Evolutionary conservation across 1,284 basidiomycete genomes (phyloP).

Genomic region (Boletus mariae): DNA sequence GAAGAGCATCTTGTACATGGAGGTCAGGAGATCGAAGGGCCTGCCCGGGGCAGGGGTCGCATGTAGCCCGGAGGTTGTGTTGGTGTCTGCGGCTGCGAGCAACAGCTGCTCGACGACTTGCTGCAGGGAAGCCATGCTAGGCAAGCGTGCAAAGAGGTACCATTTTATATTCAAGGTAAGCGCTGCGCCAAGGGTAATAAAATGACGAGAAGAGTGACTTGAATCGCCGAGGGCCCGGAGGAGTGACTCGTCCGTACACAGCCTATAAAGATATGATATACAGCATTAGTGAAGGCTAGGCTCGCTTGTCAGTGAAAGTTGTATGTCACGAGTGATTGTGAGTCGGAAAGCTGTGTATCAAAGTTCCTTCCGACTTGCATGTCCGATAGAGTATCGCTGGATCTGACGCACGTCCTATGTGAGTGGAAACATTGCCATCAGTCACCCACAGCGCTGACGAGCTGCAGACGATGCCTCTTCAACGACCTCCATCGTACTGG

Average conservation of each 20-base stretch:
- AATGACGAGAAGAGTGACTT: background rate
- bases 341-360: background rate
- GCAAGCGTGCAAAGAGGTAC: background rate
- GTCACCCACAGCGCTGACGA: conserved; percentile 1
- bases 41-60: background rate
- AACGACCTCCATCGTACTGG: conserved; percentile 55
- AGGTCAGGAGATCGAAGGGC: conserved; percentile 24
- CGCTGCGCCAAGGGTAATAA: background rate
- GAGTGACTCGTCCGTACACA: background rate
- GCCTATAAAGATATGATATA: background rate
- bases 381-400: conserved; percentile 42
- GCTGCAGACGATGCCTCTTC: conserved; percentile 65
- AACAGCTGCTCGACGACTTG: conserved; percentile 31
- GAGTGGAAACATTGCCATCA: conserved; percentile 20
- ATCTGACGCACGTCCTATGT: conserved; percentile 70
- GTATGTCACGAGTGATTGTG: background rate
- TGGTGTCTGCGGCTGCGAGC: conserved; percentile 16
- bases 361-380: conserved; percentile 7
- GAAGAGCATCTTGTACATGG: conserved; percentile 41
- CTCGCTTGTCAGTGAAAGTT: too few relatives aligned
- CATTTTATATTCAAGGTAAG: background rate
- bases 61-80: conserved; percentile 8
- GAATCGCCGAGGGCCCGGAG: too few relatives aligned
- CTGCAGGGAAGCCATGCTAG: conserved; percentile 26
- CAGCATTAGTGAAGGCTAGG: background rate